Percentiles rank a stretch among this genome's conserved stretches.
Conservation (phyloP, 2,329 filamentous ascomycete species). For the Colletotrichum somersetense region DNA sequence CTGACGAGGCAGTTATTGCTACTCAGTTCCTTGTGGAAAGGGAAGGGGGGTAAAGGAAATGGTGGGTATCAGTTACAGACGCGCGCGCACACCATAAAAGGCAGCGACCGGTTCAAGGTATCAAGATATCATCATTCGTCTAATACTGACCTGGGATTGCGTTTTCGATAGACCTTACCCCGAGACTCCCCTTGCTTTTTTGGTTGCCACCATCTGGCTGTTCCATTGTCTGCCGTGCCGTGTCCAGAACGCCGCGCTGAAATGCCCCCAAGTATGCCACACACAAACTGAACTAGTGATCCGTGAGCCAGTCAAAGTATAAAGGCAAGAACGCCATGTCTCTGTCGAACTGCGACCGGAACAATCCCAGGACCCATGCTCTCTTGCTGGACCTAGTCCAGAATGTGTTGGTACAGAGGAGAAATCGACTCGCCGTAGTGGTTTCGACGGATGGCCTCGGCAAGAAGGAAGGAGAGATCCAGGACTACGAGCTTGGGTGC, state of each 20-base stretch:
- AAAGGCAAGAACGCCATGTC: slow-evolving; percentile 26
- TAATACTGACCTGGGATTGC: slow-evolving; percentile 39
- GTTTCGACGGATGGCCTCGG: slow-evolving; percentile 94
- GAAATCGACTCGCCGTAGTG: slow-evolving; percentile 92
- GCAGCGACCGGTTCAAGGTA: slow-evolving; percentile 41
- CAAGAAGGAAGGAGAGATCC: slow-evolving; percentile 87
- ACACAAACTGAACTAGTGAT: slow-evolving; percentile 26
- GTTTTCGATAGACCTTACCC: slow-evolving; percentile 25
- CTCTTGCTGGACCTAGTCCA: slow-evolving; percentile 56
- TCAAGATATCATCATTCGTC: slow-evolving; percentile 43
- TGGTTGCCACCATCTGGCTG: slow-evolving; percentile 43
- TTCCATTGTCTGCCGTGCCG: slow-evolving; percentile 30
- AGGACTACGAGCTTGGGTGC: slow-evolving; percentile 89
- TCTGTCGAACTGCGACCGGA: slow-evolving; percentile 38
- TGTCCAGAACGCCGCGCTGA: slow-evolving; percentile 52
- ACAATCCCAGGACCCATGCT: slow-evolving; percentile 45
- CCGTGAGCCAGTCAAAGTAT: slow-evolving; percentile 21
- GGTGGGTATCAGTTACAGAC: slow-evolving; percentile 30
- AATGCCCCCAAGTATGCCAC: slow-evolving; percentile 41
- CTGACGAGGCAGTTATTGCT: neutral
- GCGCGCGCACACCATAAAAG: slow-evolving; percentile 23
- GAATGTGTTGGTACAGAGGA: slow-evolving; percentile 75
- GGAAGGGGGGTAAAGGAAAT: slow-evolving; percentile 2
- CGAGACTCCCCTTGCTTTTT: slow-evolving; percentile 40
- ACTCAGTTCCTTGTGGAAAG: slow-evolving; percentile 11